Percentiles rank a stretch among this genome's conserved stretches.
phyloP scores from a whole-genome alignment of 352 stramenopile genomes.

The Stephanocyclus meneghinianus region DNA sequence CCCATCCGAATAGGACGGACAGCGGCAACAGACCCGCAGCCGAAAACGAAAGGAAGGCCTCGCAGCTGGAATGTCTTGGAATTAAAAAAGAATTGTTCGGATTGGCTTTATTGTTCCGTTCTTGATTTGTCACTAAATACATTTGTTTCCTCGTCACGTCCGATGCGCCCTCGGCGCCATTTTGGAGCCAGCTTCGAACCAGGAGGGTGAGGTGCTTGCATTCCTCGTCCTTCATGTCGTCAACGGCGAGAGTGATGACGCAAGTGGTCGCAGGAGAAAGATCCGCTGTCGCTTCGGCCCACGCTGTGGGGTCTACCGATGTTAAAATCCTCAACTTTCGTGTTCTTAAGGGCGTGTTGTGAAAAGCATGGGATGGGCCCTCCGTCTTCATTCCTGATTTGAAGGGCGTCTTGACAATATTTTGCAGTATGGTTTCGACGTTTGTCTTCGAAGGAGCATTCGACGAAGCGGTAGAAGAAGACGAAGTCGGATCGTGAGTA shows the following conservation, averaged over 20 bases:
- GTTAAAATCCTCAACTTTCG: constrained; percentile 67
- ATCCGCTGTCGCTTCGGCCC: constrained; percentile 45
- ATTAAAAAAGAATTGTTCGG: constrained; percentile 66
- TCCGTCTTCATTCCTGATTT: constrained; percentile 16
- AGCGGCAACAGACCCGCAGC: constrained; percentile 67
- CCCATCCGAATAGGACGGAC: constrained; percentile 77
- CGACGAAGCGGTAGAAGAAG: background rate
- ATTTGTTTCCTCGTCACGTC: constrained; percentile 63
- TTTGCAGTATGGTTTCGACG: constrained; percentile 32
- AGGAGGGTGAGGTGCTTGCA: constrained; percentile 25
- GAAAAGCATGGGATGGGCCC: constrained; percentile 1
- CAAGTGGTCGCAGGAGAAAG: constrained; percentile 60
- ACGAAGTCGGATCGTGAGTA: background rate
- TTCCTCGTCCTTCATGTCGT: constrained; percentile 47
- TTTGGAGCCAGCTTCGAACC: constrained; percentile 55
- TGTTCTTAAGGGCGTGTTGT: background rate
- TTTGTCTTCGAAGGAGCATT: constrained; percentile 2
- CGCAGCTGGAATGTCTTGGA: constrained; percentile 60
- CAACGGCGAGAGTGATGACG: constrained; percentile 63
- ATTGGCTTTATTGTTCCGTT: constrained; percentile 35
- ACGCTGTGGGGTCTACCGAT: constrained; percentile 54
- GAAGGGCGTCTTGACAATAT: constrained; percentile 48
- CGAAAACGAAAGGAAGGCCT: constrained; percentile 72
- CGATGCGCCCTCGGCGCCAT: constrained; percentile 14
- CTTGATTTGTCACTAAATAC: constrained; percentile 63